A percentile compares a stretch with the other conserved stretches of the same genome.
phyloP scores from a whole-genome alignment of 78 protist genomes.

The Dictyostelium citrinum region DNA sequence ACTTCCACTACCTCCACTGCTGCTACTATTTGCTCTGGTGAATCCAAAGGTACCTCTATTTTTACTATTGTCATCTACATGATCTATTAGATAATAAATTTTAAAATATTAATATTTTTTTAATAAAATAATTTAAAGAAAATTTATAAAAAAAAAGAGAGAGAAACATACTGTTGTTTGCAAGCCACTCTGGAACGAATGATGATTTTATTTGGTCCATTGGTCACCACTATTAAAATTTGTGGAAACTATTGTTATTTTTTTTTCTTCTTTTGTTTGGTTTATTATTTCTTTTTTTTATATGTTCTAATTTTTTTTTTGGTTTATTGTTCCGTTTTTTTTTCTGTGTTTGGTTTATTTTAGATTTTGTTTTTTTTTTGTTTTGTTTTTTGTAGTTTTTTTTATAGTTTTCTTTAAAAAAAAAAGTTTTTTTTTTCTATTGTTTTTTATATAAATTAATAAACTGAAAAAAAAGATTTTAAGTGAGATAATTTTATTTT shows the following conservation, averaged over 20 bases:
- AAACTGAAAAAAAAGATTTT: too few species aligned
- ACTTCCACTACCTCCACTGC: neutral
- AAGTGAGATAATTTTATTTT: too few species aligned
- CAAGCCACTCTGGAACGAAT: constrained; percentile 66
- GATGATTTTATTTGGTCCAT: constrained; percentile 10
- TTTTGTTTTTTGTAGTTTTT: too few species aligned
- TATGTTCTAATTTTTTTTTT: neutral
- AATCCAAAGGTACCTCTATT: neutral
- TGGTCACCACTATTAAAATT: neutral
- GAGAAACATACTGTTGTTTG: neutral
- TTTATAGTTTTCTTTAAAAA: too few species aligned
- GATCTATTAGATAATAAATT: neutral
- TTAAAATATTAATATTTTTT: neutral
- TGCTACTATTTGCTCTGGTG: neutral
- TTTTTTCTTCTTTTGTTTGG: neutral
- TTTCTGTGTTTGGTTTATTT: too few species aligned
- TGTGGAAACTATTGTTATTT: neutral
- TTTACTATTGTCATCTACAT: neutral
- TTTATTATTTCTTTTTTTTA: neutral
- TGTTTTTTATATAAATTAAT: too few species aligned
- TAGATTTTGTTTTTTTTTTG: too few species aligned
- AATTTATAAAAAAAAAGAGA: too few species aligned
- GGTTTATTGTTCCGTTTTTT: neutral
- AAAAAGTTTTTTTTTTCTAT: too few species aligned
- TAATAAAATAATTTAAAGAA: neutral